Evolutionary conservation across 768 basidiomycete genomes (phyloP), one percentile per base, ranked within the genome.

Genomic region (Lepiota brunneoincarnata): DNA sequence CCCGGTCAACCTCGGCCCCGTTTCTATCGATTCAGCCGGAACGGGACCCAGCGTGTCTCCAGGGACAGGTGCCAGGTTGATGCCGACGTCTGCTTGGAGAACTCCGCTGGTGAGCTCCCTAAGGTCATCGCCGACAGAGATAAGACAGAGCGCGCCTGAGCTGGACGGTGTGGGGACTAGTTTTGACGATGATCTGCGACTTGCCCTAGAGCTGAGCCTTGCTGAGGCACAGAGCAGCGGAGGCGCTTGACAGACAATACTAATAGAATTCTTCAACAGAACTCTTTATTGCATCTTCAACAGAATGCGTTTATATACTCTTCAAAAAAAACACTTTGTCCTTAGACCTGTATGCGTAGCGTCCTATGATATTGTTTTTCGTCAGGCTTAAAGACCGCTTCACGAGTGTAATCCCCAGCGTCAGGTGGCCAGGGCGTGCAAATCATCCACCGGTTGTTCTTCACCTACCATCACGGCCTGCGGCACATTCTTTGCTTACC

Each of bases 181-280:
- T 14, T 75, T 82, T 59, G 86, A 90, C 54, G 84, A 80, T 14
- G 87, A 89, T 58, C 59, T 90, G 64, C 74, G 68, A 45, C 77
- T 82, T 58, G 87, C 82, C 10, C 76, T 90, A 11, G 83, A 85
- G 67, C 64, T 90, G 66, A 90, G 89, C 63, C 74, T 90, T 21
- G 84, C 79, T 1, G 89, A 90, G 61, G 84, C 82, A n/a, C 68
- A 63, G 49, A 76, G 72, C 57, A 69, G 70, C 2, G 69, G 68
- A 15, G 68, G 70, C 17, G 14, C 36, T 14, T 38, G 39, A 41
- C 2, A 39, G 45, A 10, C 37, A 26, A 3, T 46, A 17, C 17
- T 18, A 1, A 21, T 26, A 34, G 39, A 15, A 9, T 39, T 31
- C 31, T 31, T 31, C 43, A 39, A 34, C 40, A 31, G 20, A 41